Percentiles rank a stretch among this genome's conserved stretches.
Conservation (phyloP, 345 rosid genomes). For the Geranium rotundifolium region DNA sequence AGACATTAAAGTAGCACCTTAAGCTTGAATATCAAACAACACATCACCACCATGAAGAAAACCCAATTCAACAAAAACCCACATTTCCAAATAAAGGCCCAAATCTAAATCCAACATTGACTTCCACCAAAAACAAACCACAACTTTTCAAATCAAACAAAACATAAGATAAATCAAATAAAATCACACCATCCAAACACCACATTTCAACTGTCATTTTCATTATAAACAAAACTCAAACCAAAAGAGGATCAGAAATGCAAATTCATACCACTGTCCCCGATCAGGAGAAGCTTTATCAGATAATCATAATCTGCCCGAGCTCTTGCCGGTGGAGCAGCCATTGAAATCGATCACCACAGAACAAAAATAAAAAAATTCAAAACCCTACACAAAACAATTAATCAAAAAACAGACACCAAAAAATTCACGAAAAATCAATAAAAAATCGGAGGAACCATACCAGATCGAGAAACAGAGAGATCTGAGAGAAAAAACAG, state of each 20-base stretch:
- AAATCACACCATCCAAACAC: not conserved
- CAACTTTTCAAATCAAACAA: not conserved
- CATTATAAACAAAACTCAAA: not conserved
- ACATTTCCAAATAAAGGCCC: not conserved
- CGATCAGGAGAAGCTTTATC: constrained; percentile 58
- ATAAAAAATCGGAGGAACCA: constrained; percentile 1
- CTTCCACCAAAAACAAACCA: not conserved
- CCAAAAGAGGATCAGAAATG: not conserved
- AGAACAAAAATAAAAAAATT: not conserved
- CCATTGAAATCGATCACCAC: constrained; percentile 20
- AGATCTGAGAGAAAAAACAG: constrained; percentile 23
- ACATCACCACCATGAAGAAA: not conserved
- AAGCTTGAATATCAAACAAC: not conserved
- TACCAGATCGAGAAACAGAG: constrained; percentile 29
- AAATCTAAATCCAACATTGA: not conserved
- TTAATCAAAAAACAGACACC: not conserved
- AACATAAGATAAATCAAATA: too few relatives aligned
- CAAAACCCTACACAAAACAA: constrained; percentile 20
- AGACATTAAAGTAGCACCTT: not conserved
- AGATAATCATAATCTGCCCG: constrained; percentile 77
- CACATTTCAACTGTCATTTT: not conserved
- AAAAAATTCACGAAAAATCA: not conserved
- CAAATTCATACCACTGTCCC: constrained; percentile 50
- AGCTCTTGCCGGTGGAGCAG: constrained; percentile 76
- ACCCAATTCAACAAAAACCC: not conserved